phyloP scores from a whole-genome alignment of 2,329 filamentous ascomycete genomes.

The Fusarium subtropicale region DNA sequence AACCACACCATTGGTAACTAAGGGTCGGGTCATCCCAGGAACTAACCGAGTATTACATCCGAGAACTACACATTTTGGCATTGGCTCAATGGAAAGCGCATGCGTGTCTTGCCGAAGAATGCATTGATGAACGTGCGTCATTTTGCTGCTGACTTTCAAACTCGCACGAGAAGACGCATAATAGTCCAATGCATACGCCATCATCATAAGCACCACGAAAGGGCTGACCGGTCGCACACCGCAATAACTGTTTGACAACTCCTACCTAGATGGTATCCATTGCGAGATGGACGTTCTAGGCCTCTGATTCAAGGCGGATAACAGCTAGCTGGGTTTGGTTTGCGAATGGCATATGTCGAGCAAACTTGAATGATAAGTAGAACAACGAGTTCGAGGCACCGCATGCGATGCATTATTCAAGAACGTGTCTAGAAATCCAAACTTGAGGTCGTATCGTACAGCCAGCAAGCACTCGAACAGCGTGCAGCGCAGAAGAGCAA shows the following conservation, averaged over 20 bases:
- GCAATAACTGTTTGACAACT: constrained; percentile 1
- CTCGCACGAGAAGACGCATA: constrained; percentile 40
- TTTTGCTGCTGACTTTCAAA: constrained; percentile 34
- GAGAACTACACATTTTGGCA: neutral
- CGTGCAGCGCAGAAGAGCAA: constrained; percentile 13
- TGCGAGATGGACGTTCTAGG: constrained; percentile 4
- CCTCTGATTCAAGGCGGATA: constrained; percentile 28
- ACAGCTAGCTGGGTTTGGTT: constrained; percentile 8
- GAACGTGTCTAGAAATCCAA: constrained; percentile 18
- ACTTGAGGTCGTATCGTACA: constrained; percentile 5
- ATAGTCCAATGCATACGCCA: constrained; percentile 34
- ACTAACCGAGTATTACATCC: constrained; percentile 3
- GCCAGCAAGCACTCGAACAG: neutral
- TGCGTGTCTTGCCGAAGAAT: constrained; percentile 23
- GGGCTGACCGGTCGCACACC: constrained; percentile 35
- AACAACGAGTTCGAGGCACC: constrained; percentile 13
- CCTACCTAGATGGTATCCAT: constrained; percentile 9
- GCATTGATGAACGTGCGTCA: constrained; percentile 21
- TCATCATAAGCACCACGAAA: constrained; percentile 25
- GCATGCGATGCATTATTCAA: constrained; percentile 13
- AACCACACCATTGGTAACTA: constrained; percentile 13
- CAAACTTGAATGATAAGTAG: constrained; percentile 14
- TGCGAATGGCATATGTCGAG: constrained; percentile 21
- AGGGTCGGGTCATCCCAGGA: neutral
- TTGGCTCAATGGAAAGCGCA: constrained; percentile 1